Evolutionary conservation across 345 rosid genomes (phyloP), one percentile per base, ranked within the genome.

Genomic region (Rhodomyrtus tomentosa): DNA sequence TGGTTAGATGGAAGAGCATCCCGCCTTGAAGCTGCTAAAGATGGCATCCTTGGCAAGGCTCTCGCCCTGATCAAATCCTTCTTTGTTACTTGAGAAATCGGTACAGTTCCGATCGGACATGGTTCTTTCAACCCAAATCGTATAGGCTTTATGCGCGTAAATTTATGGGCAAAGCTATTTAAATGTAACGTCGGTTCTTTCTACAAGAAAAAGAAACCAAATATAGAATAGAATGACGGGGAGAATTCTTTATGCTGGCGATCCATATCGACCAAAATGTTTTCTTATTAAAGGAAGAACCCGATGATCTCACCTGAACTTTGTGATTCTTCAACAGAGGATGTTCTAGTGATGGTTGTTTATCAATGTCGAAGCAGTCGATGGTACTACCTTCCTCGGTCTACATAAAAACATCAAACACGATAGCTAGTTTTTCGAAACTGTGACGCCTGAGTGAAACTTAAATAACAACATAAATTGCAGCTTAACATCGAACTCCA

Each of bases 91-190:
- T 2, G 40, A 14, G 73, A 59, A 59, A 29, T 59, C 22, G 73
- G 73, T 15, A 59, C 21, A 1, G 73, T 29, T 59, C 73, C 73
- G 15, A 59, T 59, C 10, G 40, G 73, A 29, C 73, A 59, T 59
- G 73, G 21, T 29, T 59, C 20, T 59, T 40, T 29, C 8, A 27
- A 27, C 21, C 73, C 73, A 29, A 29, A 59, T 14, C 1, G 38
- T 16, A 15, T 29, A 8, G 20, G 7, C 22, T 59, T 59, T 15
- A 29, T 59, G 18, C 5, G 40, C 5, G 22, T 29, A 59, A 29
- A 59, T 0, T 1, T 1, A 5, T 1, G 5, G 27, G 4, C 22
- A 6, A 14, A 7, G 21, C 73, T 29, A 15, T 10, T 7, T 18
- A 59, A 18, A 29, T 15, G 73, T 27, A 59, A 59, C 21, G 40